These are phyloP conservation scores for Mimosa bimucronata DNA, from an alignment of 306 rosid species.

Conservation along the genomic window DNA sequence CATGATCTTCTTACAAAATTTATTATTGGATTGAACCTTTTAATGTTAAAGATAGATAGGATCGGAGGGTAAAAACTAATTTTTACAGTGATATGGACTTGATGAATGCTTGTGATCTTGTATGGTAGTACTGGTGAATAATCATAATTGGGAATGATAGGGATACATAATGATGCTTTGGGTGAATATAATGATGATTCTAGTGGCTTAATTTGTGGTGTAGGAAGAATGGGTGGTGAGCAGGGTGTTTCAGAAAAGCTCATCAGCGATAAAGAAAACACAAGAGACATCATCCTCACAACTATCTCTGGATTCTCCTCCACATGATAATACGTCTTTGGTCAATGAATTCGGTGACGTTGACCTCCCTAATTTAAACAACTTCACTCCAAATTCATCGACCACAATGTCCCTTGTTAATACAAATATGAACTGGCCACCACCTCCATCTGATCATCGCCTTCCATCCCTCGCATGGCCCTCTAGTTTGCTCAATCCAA, in stretches of 20 bases:
- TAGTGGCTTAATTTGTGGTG: neutral
- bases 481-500: constrained; percentile 49
- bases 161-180: neutral
- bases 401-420: neutral
- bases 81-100: neutral
- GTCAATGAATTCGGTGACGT: constrained; percentile 59
- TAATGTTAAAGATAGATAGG: no score
- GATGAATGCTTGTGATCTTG: neutral
- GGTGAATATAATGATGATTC: neutral
- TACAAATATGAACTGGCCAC: constrained; percentile 45
- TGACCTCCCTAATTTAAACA: constrained; percentile 54
- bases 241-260: constrained; percentile 66
- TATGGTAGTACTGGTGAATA: neutral
- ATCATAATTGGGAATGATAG: neutral
- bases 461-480: constrained; percentile 61
- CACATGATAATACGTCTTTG: constrained; percentile 53
- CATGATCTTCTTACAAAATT: neutral
- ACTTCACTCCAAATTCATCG: constrained; percentile 43
- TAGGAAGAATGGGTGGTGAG: constrained; percentile 94
- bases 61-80: neutral
- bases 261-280: constrained; percentile 49
- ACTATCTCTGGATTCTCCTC: constrained; percentile 58
- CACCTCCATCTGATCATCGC: constrained; percentile 27
- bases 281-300: constrained; percentile 55
- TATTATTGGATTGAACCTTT: neutral